Evolutionary conservation across 768 basidiomycete species (phyloP).

Genomic region (Kondoa malvinella): DNA sequence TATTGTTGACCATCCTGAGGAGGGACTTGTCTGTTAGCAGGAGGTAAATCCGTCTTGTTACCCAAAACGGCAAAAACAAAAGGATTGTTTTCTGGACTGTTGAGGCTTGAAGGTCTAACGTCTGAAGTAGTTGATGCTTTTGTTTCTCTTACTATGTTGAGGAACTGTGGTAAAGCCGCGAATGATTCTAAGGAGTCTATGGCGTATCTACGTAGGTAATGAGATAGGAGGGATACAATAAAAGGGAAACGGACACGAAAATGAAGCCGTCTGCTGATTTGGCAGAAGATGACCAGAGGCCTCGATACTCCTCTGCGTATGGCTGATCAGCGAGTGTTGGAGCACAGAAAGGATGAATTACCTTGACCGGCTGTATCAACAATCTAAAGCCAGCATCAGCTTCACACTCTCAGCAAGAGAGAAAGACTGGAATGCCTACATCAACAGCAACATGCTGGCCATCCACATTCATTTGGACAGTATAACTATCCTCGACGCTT

Average conservation of each 20-base stretch:
- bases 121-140: background rate
- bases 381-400: background rate
- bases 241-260: too few species aligned
- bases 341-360: background rate
- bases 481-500: background rate
- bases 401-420: background rate
- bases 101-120: background rate
- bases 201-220: too few species aligned
- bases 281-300: background rate
- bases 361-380: conserved; percentile 4
- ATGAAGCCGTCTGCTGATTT: background rate
- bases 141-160: background rate
- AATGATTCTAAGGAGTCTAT: background rate
- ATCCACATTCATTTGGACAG: background rate
- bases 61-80: conserved; percentile 1
- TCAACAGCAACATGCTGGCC: background rate
- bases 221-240: too few species aligned
- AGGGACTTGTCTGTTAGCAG: background rate
- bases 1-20: background rate
- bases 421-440: background rate
- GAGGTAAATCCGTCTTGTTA: conserved; percentile 4
- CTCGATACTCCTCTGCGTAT: background rate
- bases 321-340: background rate
- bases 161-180: background rate
- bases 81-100: background rate